Conservation (phyloP, 176 grass and related monocot species). For the Phoenix dactylifera region DNA sequence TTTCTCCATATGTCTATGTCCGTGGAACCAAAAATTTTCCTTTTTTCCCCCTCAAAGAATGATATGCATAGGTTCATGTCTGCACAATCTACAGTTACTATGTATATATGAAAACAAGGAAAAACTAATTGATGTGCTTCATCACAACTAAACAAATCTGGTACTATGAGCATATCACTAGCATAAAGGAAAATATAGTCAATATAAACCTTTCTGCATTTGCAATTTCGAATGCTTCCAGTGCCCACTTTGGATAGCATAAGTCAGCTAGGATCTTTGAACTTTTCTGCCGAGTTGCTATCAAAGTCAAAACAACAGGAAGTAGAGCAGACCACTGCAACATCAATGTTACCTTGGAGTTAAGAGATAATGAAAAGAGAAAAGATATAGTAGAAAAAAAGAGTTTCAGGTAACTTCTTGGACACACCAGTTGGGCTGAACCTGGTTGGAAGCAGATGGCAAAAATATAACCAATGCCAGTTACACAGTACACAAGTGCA, state of each 20-base stretch:
- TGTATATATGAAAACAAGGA: no score
- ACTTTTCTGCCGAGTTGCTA: conserved; percentile 27
- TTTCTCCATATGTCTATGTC: no score
- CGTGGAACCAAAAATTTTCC: no score
- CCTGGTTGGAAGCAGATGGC: conserved; percentile 71
- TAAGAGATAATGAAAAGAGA: background rate
- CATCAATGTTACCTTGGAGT: background rate
- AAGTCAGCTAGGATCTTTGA: conserved; percentile 30
- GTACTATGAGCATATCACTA: no score
- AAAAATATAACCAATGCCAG: conserved; percentile 64
- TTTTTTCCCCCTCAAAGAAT: no score
- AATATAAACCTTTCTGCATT: conserved; percentile 38
- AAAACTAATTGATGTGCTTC: no score
- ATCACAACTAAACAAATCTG: no score
- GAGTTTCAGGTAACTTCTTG: background rate
- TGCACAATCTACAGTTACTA: no score
- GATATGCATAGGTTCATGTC: no score
- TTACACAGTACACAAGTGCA: conserved; percentile 74
- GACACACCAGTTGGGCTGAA: conserved; percentile 61
- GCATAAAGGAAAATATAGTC: no score
- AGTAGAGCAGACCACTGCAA: conserved; percentile 55
- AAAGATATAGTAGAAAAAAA: background rate
- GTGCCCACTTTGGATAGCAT: conserved; percentile 60
- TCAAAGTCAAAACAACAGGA: conserved; percentile 56
- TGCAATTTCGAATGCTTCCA: conserved; percentile 56